A percentile compares a stretch with the other conserved stretches of the same genome.
Evolutionary conservation across 2,329 filamentous ascomycete species (phyloP).

Genomic region (Lecanicillium sp.): DNA sequence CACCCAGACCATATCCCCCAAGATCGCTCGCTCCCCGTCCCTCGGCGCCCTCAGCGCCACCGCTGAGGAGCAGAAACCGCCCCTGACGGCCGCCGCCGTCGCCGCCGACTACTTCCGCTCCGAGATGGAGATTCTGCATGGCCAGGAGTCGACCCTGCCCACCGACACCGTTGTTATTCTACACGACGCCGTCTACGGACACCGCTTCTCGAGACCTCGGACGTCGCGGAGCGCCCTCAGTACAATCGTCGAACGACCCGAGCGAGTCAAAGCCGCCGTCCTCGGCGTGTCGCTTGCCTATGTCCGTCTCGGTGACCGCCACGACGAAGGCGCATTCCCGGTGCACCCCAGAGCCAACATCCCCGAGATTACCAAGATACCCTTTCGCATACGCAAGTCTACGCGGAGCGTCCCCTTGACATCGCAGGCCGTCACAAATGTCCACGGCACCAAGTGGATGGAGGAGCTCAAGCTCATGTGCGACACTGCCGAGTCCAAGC

Average conservation of each 20-base stretch:
- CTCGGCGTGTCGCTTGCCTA: slow-evolving; percentile 83
- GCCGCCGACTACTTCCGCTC: slow-evolving; percentile 63
- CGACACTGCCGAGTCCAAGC: slow-evolving; percentile 66
- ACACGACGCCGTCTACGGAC: slow-evolving; percentile 91
- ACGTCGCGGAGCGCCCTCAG: slow-evolving; percentile 64
- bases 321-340: slow-evolving; percentile 63
- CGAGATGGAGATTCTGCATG: slow-evolving; percentile 61
- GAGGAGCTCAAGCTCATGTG: slow-evolving; percentile 83
- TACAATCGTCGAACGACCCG: slow-evolving; percentile 88
- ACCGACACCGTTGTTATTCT: slow-evolving; percentile 74
- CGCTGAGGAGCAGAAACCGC: slow-evolving; percentile 31
- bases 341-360: slow-evolving; percentile 58
- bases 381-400: slow-evolving; percentile 83
- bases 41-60: slow-evolving; percentile 18
- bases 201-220: slow-evolving; percentile 79
- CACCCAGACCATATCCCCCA: slow-evolving; percentile 38
- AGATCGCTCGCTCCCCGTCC: slow-evolving; percentile 31
- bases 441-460: slow-evolving; percentile 93
- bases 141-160: slow-evolving; percentile 31
- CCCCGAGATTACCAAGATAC: slow-evolving; percentile 51
- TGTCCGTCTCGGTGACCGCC: slow-evolving; percentile 77
- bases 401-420: slow-evolving; percentile 63
- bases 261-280: slow-evolving; percentile 78
- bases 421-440: slow-evolving; percentile 76
- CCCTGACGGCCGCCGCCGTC: slow-evolving; percentile 47